phyloP scores from a whole-genome alignment of 257 asterid species.

The Nicotiana tabacum region DNA sequence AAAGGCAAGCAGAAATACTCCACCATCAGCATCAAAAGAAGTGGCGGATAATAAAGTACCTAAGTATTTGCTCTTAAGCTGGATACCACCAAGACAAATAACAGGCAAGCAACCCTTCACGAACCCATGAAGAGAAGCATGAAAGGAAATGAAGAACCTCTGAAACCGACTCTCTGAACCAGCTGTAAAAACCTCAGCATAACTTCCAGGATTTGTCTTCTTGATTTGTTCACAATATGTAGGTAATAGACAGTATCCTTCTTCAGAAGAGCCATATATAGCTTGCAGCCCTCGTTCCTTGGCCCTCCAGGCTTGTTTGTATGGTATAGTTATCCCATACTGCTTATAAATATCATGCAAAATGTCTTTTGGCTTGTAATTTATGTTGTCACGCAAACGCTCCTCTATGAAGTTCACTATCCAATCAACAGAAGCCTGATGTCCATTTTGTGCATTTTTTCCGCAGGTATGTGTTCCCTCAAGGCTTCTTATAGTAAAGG shows the following conservation, averaged over 20 bases:
- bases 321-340: conserved; percentile 77
- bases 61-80: conserved; percentile 61
- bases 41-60: conserved; percentile 69
- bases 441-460: conserved; percentile 56
- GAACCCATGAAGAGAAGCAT: conserved; percentile 56
- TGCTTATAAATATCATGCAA: conserved; percentile 52
- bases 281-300: conserved; percentile 83
- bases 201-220: conserved; percentile 55
- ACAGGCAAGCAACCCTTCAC: conserved; percentile 67
- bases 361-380: conserved; percentile 81
- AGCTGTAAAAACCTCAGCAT: conserved; percentile 60
- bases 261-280: conserved; percentile 75
- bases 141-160: conserved; percentile 56
- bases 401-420: conserved; percentile 74
- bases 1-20: conserved; percentile 62
- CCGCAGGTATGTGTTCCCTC: conserved; percentile 62
- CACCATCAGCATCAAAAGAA: conserved; percentile 74
- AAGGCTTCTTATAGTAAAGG: conserved; percentile 59
- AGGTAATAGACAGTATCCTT: conserved; percentile 70
- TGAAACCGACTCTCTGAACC: conserved; percentile 62
- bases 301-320: conserved; percentile 91
- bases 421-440: conserved; percentile 86
- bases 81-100: conserved; percentile 54
- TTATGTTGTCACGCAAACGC: conserved; percentile 51
- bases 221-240: conserved; percentile 57